Conservation (phyloP, 257 asterid genomes). For the Solanum lignicaule region DNA sequence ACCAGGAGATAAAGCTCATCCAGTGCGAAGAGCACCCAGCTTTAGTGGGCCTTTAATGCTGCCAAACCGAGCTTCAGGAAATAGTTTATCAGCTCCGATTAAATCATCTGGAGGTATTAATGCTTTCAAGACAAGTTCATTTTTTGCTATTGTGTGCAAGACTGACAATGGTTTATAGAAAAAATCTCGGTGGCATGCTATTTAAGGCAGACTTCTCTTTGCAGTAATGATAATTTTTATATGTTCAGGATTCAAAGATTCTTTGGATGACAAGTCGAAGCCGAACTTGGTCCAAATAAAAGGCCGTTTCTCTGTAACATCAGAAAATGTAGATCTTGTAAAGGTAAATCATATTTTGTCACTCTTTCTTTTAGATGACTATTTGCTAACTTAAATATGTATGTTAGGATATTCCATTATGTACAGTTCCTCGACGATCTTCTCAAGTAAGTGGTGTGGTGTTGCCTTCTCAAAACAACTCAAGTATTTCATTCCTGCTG, state of each 20-base stretch:
- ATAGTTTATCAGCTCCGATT: conserved; percentile 98
- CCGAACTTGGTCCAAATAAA: conserved; percentile 86
- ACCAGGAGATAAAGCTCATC: conserved; percentile 50
- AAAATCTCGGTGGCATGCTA: not conserved
- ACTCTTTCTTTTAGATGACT: conserved; percentile 5
- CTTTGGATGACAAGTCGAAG: conserved; percentile 81
- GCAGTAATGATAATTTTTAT: not conserved
- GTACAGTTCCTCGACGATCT: conserved; percentile 59
- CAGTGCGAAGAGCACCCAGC: conserved; percentile 73
- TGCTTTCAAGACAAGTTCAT: conserved; percentile 4
- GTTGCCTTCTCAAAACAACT: conserved; percentile 9
- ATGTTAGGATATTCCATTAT: conserved; percentile 75
- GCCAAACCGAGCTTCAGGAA: conserved; percentile 95
- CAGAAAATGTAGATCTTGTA: conserved; percentile 96
- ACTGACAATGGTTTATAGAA: not conserved
- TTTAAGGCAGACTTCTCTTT: not conserved
- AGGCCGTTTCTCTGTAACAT: conserved; percentile 97
- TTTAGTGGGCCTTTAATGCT: conserved; percentile 93
- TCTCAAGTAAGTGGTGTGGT: conserved; percentile 52
- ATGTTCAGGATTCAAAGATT: conserved; percentile 63
- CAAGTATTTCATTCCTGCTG: conserved; percentile 12
- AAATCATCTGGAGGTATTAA: conserved; percentile 86
- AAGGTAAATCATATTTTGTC: conserved; percentile 45
- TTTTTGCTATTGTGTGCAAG: not conserved
- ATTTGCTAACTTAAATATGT: conserved; percentile 33